Conservation (phyloP, 192 early-diverging fungal genomes). For the Powellomyces hirtus region DNA sequence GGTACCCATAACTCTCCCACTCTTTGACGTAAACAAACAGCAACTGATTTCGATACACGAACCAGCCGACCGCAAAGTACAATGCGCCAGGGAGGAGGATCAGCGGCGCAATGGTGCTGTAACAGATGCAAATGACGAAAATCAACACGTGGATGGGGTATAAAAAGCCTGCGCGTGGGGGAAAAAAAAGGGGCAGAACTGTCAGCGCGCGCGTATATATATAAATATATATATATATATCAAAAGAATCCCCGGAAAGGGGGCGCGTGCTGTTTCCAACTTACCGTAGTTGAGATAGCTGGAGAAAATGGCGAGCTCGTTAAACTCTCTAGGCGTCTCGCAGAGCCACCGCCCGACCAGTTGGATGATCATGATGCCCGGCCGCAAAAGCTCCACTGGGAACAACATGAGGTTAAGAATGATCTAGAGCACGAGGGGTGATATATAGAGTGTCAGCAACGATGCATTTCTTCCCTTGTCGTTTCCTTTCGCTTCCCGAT, state of each 20-base stretch:
- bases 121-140: conserved; percentile 36
- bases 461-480: background rate
- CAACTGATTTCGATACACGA: conserved; percentile 51
- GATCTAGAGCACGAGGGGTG: conserved; percentile 21
- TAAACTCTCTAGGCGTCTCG: conserved; percentile 47
- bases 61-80: conserved; percentile 44
- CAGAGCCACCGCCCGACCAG: conserved; percentile 22
- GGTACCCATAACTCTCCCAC: conserved; percentile 46
- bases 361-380: conserved; percentile 33
- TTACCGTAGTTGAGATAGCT: conserved; percentile 48
- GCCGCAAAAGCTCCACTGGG: conserved; percentile 43
- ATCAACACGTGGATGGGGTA: conserved; percentile 51
- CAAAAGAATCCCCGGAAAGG: background rate
- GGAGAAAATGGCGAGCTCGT: conserved; percentile 38
- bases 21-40: conserved; percentile 57
- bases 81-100: conserved; percentile 44
- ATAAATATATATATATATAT: too few relatives aligned
- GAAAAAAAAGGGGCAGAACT: too few relatives aligned
- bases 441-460: background rate
- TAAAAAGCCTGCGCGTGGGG: conserved; percentile 25
- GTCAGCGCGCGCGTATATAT: too few relatives aligned
- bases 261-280: background rate
- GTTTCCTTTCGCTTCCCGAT: background rate
- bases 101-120: conserved; percentile 43
- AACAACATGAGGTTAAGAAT: conserved; percentile 42